Base-by-base conservation (phyloP, 306 rosid genomes). In the Rosa rugosa region DNA sequence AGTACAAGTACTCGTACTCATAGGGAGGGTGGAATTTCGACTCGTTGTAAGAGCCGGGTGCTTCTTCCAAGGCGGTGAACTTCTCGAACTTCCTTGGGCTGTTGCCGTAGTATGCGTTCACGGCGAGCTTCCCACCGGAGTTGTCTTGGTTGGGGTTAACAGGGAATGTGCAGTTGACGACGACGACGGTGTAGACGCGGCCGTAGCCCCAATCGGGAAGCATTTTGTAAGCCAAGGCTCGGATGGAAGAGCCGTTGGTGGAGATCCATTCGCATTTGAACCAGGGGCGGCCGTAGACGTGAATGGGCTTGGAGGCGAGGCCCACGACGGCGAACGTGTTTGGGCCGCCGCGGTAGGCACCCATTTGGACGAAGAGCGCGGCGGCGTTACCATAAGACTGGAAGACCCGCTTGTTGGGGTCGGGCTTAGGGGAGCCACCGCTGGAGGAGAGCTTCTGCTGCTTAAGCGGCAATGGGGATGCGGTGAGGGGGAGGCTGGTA, bases 191-290 rank as follows among this genome's bases (percentile, higher is more conserved):
- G 81, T 85, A 85, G 72, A 85, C 83, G 10, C 77, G 88, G 69
- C 84, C 88, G 49, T 85, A 85, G 49, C 88, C 88, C 88, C 88
- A 85, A 20, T 81, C 85, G 8, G 88, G 88, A 0, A 85, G 88
- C 75, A 81, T 78, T 62, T 82, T 85, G 40, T 71, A 85, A 38
- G 85, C 85, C 41, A 74, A 45, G 49, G 81, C 47, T 8, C 83
- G 38, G n/a, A 56, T 47, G 47, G 88, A 85, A 13, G 88, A 78
- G 27, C 73, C 83, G 57, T 82, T 79, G 72, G 34, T 53, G 75
- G 81, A 78, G 80, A 84, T 75, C 88, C 88, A 84, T 64, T 84
- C 81, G 80, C 88, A 84, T 56, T 81, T 69, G 78, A 69, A 84
- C 83, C 81, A 77, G 18, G 88, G 88, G 10, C 63, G 75, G 56